Evolutionary conservation across 768 basidiomycete species (phyloP), one percentile per base, ranked within the genome.

Genomic region (Clitopilus hobsonii): DNA sequence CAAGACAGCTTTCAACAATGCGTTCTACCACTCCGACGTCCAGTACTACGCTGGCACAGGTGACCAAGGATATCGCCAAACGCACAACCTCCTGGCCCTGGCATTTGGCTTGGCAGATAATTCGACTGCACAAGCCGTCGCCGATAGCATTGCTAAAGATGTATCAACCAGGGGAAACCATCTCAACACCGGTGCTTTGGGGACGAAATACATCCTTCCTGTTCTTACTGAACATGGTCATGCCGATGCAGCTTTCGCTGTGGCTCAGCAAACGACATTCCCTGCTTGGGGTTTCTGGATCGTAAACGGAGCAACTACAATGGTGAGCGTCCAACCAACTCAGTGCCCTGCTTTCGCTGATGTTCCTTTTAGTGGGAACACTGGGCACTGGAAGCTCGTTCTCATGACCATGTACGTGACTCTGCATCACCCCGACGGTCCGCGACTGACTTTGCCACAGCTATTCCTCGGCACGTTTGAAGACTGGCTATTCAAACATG

Each of bases 271-370:
- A 52, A 67, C 66, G 6, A 67, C 66, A 10, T 66, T 62, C 49
- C 67, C 67, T 4, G 67, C 66, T 25, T 69, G 67, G 67, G 67
- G 67, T 1, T 69, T 59, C 51, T 69, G 67, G 67, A 66, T 69
- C 47, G 58, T 49, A 25, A 69, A 69, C 38, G 65, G 66, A 2
- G 68, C 66, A 6, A 69, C 63, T 1, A 64, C 64, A 0, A 67
- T 64, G 65, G 67, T 67, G 27, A 20, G 61, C 53, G 16, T 10
- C 10, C 22, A 3, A 29, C 22, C 32, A 13, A n/a, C 14, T 26
- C 22, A 10, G 6, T 36, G 4, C 10, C 49, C 38, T 11, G 20
- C 16, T 23, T 24, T 16, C 16, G 41, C 25, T 58, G 11, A 48
- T 30, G 13, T 8, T 14, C 23, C 18, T 38, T 51, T 20, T 30